Evolutionary conservation across 2,329 filamentous ascomycete species (phyloP).

Genomic region (Beauveria medogensis): DNA sequence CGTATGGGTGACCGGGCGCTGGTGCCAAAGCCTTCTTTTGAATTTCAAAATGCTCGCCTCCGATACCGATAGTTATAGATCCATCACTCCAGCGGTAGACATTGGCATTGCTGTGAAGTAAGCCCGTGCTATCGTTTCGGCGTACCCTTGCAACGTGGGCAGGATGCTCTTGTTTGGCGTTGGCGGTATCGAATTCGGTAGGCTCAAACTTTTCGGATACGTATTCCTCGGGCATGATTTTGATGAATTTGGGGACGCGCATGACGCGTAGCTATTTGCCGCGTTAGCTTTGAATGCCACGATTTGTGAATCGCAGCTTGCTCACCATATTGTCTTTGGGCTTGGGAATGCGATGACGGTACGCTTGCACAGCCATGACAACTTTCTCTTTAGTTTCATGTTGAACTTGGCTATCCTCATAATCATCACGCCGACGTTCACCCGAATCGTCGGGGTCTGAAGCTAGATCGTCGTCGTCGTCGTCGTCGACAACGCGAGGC

Average conservation of each 20-base stretch:
- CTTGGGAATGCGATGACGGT: conserved; percentile 62
- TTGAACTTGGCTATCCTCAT: conserved; percentile 36
- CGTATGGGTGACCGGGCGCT: conserved; percentile 49
- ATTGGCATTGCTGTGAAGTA: conserved; percentile 66
- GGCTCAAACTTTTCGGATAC: conserved; percentile 58
- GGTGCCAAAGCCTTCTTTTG: conserved; percentile 63
- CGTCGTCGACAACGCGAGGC: conserved; percentile 54
- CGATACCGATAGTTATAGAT: conserved; percentile 66
- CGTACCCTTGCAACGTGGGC: conserved; percentile 63
- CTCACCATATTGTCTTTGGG: conserved; percentile 62
- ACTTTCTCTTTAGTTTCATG: conserved; percentile 45
- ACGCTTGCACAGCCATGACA: conserved; percentile 56
- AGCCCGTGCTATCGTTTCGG: conserved; percentile 54
- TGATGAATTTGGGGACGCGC: conserved; percentile 65
- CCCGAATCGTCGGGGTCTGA: conserved; percentile 42
- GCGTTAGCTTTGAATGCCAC: not conserved
- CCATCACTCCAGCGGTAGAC: conserved; percentile 75
- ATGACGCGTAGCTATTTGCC: conserved; percentile 54
- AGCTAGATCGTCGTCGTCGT: conserved; percentile 44
- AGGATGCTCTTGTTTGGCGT: conserved; percentile 46
- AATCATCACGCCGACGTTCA: conserved; percentile 32
- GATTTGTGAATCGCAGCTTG: not conserved
- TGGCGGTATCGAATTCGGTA: conserved; percentile 44
- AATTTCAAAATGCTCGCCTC: conserved; percentile 68
- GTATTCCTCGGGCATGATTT: conserved; percentile 60